Conservation (phyloP, 1,284 basidiomycete species). For the Leccinum pallidistipes region DNA sequence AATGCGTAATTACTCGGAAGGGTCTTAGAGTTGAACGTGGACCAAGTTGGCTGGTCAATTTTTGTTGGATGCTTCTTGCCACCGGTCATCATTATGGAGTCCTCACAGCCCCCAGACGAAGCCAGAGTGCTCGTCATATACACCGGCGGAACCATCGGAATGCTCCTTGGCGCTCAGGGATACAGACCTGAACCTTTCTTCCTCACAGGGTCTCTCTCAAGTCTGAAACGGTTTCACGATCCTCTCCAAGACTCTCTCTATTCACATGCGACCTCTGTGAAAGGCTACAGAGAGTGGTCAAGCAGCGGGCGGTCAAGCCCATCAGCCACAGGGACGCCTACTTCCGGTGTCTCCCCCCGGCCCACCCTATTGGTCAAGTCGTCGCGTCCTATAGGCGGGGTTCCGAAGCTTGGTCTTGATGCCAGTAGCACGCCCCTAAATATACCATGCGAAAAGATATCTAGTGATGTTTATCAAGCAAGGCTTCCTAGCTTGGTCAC, state of each 20-base stretch:
- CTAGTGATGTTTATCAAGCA: constrained; percentile 57
- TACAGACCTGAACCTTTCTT: constrained; percentile 90
- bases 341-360: constrained; percentile 33
- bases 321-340: constrained; percentile 9
- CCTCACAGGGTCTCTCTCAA: constrained; percentile 77
- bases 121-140: constrained; percentile 83
- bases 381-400: constrained; percentile 60
- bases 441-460: neutral
- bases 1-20: neutral
- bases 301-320: constrained; percentile 56
- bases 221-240: constrained; percentile 84
- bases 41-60: neutral
- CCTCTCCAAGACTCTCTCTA: constrained; percentile 79
- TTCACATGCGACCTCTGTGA: constrained; percentile 69
- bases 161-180: constrained; percentile 77
- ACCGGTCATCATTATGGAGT: constrained; percentile 43
- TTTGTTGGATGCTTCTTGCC: neutral
- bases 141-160: constrained; percentile 84
- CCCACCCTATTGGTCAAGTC: constrained; percentile 65
- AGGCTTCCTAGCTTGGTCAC: constrained; percentile 75
- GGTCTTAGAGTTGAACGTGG: neutral
- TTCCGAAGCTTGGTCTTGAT: neutral
- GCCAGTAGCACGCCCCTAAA: neutral
- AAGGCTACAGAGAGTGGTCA: constrained; percentile 74
- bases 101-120: constrained; percentile 57